phyloP scores from a whole-genome alignment of 768 basidiomycete species.

The Pleurotus ostreatus region DNA sequence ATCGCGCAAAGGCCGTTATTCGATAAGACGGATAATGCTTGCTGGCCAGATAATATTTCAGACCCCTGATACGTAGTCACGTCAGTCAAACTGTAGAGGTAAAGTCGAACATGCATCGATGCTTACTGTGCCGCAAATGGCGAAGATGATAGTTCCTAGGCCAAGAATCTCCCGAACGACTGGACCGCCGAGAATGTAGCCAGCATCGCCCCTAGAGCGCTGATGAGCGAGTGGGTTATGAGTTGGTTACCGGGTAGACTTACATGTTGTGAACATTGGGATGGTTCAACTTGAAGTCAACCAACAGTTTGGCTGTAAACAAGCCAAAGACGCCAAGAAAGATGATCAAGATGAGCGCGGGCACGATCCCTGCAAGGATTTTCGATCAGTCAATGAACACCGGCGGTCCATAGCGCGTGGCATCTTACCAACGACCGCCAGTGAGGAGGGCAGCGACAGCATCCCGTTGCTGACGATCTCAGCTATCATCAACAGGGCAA shows the following conservation, averaged over 20 bases:
- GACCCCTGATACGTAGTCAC: slow-evolving; percentile 30
- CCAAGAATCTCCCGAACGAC: slow-evolving; percentile 41
- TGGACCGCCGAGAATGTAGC: slow-evolving; percentile 44
- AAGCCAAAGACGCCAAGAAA: slow-evolving; percentile 49
- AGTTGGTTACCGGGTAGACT: neutral
- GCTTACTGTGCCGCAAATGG: slow-evolving; percentile 41
- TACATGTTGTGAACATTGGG: slow-evolving; percentile 52
- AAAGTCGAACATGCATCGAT: slow-evolving; percentile 10
- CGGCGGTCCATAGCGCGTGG: neutral
- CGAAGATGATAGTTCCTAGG: slow-evolving; percentile 45
- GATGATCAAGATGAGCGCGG: slow-evolving; percentile 47
- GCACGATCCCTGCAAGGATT: slow-evolving; percentile 37
- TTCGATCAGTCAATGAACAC: neutral
- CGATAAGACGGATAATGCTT: slow-evolving; percentile 44
- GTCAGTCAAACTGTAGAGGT: neutral
- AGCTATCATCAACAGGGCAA: slow-evolving; percentile 49
- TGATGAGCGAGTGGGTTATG: too few species aligned
- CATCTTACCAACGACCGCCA: slow-evolving; percentile 44
- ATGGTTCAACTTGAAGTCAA: slow-evolving; percentile 56
- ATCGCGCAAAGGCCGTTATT: slow-evolving; percentile 45
- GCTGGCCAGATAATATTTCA: slow-evolving; percentile 47
- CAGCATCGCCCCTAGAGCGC: slow-evolving; percentile 41
- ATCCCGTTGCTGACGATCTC: slow-evolving; percentile 57
- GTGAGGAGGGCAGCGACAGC: slow-evolving; percentile 46
- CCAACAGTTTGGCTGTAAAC: slow-evolving; percentile 47